Conservation (phyloP, 768 basidiomycete species). For the Mycena latifolia region DNA sequence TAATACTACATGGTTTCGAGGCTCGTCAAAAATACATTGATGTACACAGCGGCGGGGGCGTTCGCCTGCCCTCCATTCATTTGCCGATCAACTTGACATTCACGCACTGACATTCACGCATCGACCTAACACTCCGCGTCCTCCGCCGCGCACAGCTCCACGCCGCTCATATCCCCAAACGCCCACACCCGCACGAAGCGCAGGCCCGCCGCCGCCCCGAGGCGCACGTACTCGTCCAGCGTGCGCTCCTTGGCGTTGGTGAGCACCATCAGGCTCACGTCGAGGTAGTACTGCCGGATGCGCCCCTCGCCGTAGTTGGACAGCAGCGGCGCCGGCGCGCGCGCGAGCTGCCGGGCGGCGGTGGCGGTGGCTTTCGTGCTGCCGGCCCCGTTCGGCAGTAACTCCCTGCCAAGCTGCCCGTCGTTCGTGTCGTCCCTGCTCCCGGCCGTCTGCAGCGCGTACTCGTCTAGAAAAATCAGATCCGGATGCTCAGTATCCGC, state of each 20-base stretch:
- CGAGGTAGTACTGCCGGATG: constrained; percentile 11
- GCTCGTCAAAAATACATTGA: too few relatives aligned
- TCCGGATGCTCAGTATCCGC: too few relatives aligned
- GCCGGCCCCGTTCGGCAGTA: too few relatives aligned
- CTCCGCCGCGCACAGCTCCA: constrained; percentile 19
- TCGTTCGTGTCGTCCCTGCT: too few relatives aligned
- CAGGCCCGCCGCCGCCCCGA: constrained; percentile 18
- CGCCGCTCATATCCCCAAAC: constrained; percentile 36
- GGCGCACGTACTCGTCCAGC: constrained; percentile 30
- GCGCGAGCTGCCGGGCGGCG: constrained; percentile 17
- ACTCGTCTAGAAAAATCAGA: constrained; percentile 8
- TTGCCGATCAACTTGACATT: too few relatives aligned
- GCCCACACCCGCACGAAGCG: constrained; percentile 33
- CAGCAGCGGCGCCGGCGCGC: constrained; percentile 30
- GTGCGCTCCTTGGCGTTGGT: constrained; percentile 32
- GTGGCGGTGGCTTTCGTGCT: too few relatives aligned
- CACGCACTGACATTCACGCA: too few relatives aligned
- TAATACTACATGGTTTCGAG: too few relatives aligned
- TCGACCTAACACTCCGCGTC: too few relatives aligned
- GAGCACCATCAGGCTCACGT: constrained; percentile 34
- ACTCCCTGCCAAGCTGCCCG: too few relatives aligned
- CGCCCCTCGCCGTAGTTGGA: constrained; percentile 30
- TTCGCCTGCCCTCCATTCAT: too few relatives aligned
- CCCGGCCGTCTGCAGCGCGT: constrained; percentile 28
- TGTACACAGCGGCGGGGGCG: too few relatives aligned